Base-by-base conservation (phyloP, 768 basidiomycete genomes). In the Xerocomus brunneocitrinus region DNA sequence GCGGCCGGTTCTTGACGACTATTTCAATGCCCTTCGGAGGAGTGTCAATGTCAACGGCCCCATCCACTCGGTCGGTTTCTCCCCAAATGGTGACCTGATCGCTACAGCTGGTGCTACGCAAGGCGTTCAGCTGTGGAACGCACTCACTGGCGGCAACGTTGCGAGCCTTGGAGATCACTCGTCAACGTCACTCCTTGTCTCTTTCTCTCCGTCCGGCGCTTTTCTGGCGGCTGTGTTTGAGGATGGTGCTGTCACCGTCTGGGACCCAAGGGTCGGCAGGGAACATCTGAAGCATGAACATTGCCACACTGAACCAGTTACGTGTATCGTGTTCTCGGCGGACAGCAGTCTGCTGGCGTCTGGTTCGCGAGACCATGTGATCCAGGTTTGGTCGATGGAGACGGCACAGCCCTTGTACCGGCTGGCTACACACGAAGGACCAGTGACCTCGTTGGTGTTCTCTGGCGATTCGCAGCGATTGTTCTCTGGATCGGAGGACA, bases 401-500 rank as follows among this genome's bases (percentile, higher is more conserved):
- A 58, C 49, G 0, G 53, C 55, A 8, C 53, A 60, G 19, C 12
- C 38, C 2, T 32, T 67, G 41, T 45, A 60, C 16, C 48, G 38
- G 35, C 36, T 65, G 1, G 47, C 36, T 3, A 22, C 42, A 0
- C 69, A 67, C 46, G 56, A 61, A 38, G 58, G 54, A 22, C 30
- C 50, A 2, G 63, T 69, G 38, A 49, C 31, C 4, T 43, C 56
- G 6, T 44, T 69, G 38, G 58, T 32, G 1, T 69, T 68, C 48
- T 63, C 65, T 1, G 50, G 41, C 12, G 58, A 67, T 35, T 62
- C 63, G 0, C 38, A 27, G 1, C 16, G 38, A 8, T 35, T 69
- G 13, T 54, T 59, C 30, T 70, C 68, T 2, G 63, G 67, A 14
- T 60, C 60, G 2, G 55, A 58, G 35, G 64, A 69, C 34, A 57